phyloP scores from a whole-genome alignment of 2,329 filamentous ascomycete species.

The Fusarium piperis region DNA sequence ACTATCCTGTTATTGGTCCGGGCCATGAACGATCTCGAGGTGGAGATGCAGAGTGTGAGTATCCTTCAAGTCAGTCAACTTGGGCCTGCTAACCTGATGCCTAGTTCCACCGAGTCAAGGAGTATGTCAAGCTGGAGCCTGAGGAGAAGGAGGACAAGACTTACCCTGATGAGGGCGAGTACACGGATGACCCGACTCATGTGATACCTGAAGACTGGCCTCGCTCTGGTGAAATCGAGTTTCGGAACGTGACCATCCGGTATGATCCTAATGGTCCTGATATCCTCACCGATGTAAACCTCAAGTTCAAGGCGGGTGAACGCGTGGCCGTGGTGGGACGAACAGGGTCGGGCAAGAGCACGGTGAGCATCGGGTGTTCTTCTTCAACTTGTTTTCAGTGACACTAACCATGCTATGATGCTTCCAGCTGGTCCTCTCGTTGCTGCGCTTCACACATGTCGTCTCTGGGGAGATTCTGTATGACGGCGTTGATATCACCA shows the following conservation, averaged over 20 bases:
- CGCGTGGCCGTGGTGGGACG: constrained; percentile 83
- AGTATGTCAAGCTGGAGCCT: constrained; percentile 56
- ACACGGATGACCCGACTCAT: constrained; percentile 51
- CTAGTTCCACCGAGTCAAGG: constrained; percentile 60
- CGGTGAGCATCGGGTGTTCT: constrained; percentile 59
- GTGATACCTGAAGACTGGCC: constrained; percentile 57
- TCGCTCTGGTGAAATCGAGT: constrained; percentile 58
- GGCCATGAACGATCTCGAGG: constrained; percentile 65
- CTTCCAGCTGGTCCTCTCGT: constrained; percentile 58
- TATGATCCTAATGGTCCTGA: constrained; percentile 58
- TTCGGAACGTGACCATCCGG: constrained; percentile 61
- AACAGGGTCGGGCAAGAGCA: constrained; percentile 86
- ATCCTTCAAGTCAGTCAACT: not conserved
- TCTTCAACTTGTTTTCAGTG: not conserved
- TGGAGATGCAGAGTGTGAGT: constrained; percentile 65
- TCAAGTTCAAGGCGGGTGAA: constrained; percentile 70
- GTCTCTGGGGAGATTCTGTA: constrained; percentile 63
- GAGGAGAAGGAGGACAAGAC: constrained; percentile 55
- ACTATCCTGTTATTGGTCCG: constrained; percentile 63
- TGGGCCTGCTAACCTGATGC: constrained; percentile 19
- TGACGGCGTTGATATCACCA: constrained; percentile 65
- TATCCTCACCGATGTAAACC: constrained; percentile 60
- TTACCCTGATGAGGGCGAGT: constrained; percentile 52
- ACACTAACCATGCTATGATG: constrained; percentile 13
- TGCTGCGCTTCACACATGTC: constrained; percentile 64